Percentiles rank a stretch among this genome's conserved stretches.
phyloP scores from a whole-genome alignment of 2,329 filamentous ascomycete species.

The Aspergillus niger region DNA sequence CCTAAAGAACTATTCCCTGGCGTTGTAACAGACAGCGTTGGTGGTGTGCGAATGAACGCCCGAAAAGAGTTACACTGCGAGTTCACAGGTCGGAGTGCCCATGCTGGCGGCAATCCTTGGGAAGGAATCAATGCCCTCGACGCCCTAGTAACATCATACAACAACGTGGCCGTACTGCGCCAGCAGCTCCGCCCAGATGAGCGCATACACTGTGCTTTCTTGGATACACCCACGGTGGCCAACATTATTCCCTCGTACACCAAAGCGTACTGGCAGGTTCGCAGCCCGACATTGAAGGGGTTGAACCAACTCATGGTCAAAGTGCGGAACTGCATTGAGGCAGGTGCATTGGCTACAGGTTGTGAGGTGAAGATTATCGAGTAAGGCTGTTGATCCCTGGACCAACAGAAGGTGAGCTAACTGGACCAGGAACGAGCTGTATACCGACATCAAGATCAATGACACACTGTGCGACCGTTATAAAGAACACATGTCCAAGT shows the following conservation, averaged over 20 bases:
- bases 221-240: slow-evolving; percentile 54
- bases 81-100: slow-evolving; percentile 56
- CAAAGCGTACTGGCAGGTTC: slow-evolving; percentile 48
- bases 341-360: slow-evolving; percentile 38
- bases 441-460: slow-evolving; percentile 52
- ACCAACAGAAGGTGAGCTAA: neutral
- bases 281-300: slow-evolving; percentile 47
- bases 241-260: slow-evolving; percentile 60
- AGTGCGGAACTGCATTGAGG: slow-evolving; percentile 39
- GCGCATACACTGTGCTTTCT: slow-evolving; percentile 58
- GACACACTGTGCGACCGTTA: slow-evolving; percentile 49
- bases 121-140: slow-evolving; percentile 63
- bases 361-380: slow-evolving; percentile 36
- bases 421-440: slow-evolving; percentile 31
- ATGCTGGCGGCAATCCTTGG: slow-evolving; percentile 61
- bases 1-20: slow-evolving; percentile 30
- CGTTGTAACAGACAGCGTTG: slow-evolving; percentile 26
- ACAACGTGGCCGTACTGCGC: slow-evolving; percentile 53
- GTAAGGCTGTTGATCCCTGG: slow-evolving; percentile 20
- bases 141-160: slow-evolving; percentile 53
- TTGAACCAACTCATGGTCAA: slow-evolving; percentile 35
- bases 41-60: slow-evolving; percentile 35
- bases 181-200: slow-evolving; percentile 59
- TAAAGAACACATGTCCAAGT: slow-evolving; percentile 46
- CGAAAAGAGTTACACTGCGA: slow-evolving; percentile 41